Conservation (phyloP, 2,329 filamentous ascomycete genomes). For the Colletotrichum costaricense region DNA sequence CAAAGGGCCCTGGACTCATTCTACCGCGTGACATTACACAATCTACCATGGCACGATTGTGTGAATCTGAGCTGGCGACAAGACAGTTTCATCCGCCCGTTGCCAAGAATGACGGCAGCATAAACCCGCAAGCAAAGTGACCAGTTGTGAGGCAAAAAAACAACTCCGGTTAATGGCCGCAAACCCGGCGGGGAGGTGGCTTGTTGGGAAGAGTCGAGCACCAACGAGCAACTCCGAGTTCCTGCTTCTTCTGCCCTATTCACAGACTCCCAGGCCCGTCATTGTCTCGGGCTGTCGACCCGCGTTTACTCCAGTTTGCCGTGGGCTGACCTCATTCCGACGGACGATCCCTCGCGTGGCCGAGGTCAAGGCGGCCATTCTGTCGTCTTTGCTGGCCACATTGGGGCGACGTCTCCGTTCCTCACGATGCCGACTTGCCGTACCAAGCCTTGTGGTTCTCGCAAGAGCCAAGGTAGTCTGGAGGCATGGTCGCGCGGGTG, state of each 20-base stretch:
- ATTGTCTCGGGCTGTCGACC: background rate
- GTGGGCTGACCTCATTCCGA: background rate
- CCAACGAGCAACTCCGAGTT: background rate
- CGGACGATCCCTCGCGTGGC: background rate
- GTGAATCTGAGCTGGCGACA: background rate
- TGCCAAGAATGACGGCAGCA: slow-evolving; percentile 21
- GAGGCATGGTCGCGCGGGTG: background rate
- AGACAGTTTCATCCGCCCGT: slow-evolving; percentile 22
- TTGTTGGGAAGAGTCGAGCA: background rate
- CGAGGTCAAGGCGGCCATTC: background rate
- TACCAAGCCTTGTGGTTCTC: slow-evolving; percentile 28
- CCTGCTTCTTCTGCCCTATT: slow-evolving; percentile 6
- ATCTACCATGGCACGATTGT: slow-evolving; percentile 3
- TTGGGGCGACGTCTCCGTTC: slow-evolving; percentile 9
- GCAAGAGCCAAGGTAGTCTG: slow-evolving; percentile 7
- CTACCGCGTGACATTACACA: background rate
- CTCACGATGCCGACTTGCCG: slow-evolving; percentile 33
- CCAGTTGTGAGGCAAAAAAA: background rate
- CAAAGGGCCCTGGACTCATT: too few species aligned
- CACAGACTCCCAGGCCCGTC: background rate
- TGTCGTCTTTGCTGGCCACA: slow-evolving; percentile 28
- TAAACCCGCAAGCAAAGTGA: background rate
- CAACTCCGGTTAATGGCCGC: background rate
- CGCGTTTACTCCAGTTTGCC: background rate
- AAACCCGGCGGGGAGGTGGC: background rate